phyloP scores from a whole-genome alignment of 1,284 basidiomycete genomes.

The Boletus smithii region DNA sequence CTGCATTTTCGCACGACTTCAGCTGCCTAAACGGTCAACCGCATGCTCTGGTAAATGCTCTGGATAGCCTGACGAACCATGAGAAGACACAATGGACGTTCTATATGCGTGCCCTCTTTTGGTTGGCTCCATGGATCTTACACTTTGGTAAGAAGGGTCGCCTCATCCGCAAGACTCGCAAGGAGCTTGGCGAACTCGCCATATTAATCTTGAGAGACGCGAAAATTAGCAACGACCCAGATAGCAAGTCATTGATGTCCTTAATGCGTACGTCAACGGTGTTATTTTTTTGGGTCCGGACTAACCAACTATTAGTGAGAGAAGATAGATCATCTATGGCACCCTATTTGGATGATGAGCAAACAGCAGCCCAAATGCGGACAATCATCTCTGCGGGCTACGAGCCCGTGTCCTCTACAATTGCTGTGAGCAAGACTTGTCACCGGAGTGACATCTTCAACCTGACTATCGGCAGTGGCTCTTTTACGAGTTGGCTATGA shows the following conservation, averaged over 20 bases:
- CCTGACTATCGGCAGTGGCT: conserved; percentile 44
- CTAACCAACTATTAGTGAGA: conserved; percentile 36
- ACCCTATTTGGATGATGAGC: conserved; percentile 43
- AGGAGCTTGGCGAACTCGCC: conserved; percentile 49
- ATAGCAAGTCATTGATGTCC: conserved; percentile 47
- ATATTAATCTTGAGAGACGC: conserved; percentile 51
- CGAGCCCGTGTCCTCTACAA: conserved; percentile 54
- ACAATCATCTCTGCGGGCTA: conserved; percentile 63
- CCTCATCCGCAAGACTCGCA: conserved; percentile 50
- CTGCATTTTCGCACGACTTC: conserved; percentile 58
- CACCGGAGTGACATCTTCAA: conserved; percentile 3
- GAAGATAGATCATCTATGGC: conserved; percentile 36
- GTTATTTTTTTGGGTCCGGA: background rate
- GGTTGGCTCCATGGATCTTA: conserved; percentile 52
- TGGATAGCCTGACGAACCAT: conserved; percentile 57
- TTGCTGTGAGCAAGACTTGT: conserved; percentile 40
- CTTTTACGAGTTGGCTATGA: conserved; percentile 52
- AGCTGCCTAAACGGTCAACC: conserved; percentile 45
- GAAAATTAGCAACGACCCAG: conserved; percentile 40
- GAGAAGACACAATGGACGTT: conserved; percentile 55
- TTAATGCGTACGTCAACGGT: conserved; percentile 43
- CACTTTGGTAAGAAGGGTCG: conserved; percentile 54
- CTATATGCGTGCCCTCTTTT: conserved; percentile 61
- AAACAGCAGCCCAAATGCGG: conserved; percentile 55
- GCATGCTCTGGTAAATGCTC: conserved; percentile 44